Percentiles rank a stretch among this genome's conserved stretches.
phyloP scores from a whole-genome alignment of 1,139 yeast genomes.

The Insectozyma bohioensis region DNA sequence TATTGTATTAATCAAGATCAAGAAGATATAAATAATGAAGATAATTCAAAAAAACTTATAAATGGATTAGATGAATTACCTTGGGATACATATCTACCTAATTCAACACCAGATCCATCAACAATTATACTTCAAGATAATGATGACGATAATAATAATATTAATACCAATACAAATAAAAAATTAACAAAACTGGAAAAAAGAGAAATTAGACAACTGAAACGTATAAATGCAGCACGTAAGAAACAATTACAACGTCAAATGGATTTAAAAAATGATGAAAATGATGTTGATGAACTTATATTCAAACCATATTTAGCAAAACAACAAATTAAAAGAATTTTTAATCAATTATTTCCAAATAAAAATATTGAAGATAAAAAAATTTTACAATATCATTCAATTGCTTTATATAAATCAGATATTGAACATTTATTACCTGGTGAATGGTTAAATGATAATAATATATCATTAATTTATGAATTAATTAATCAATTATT shows the following conservation, averaged over 20 bases:
- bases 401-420: constrained; percentile 39
- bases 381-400: constrained; percentile 39
- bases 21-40: constrained; percentile 4
- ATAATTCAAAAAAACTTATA: constrained; percentile 7
- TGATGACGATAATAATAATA: too few species aligned
- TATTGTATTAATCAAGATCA: constrained; percentile 19
- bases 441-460: constrained; percentile 76
- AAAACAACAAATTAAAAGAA: constrained; percentile 22
- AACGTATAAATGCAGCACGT: constrained; percentile 27
- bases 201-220: constrained; percentile 29
- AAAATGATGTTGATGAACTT: constrained; percentile 2
- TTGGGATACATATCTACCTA: constrained; percentile 21
- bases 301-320: constrained; percentile 22
- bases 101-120: constrained; percentile 3
- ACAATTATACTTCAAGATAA: background rate
- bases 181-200: constrained; percentile 29
- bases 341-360: constrained; percentile 12
- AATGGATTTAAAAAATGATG: constrained; percentile 13
- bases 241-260: constrained; percentile 21
- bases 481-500: constrained; percentile 45
- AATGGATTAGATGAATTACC: constrained; percentile 36
- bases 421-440: constrained; percentile 40
- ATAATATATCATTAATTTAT: constrained; percentile 61
- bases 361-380: constrained; percentile 17
- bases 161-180: constrained; percentile 8